phyloP scores from a whole-genome alignment of 495 filamentous ascomycete genomes.

The Evernia prunastri region DNA sequence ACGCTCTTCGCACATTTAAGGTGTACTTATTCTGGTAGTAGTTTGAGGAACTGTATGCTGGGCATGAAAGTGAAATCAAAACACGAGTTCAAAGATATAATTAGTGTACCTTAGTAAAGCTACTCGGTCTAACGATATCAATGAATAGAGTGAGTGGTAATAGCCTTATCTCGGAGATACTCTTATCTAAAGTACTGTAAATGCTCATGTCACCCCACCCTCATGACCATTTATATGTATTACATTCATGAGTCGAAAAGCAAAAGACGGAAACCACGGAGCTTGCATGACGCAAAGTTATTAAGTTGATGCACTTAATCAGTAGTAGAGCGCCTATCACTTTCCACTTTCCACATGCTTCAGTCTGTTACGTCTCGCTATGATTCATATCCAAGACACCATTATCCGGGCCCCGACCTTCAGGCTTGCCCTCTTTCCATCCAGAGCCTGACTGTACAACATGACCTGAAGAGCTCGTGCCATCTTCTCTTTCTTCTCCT shows the following conservation, averaged over 20 bases:
- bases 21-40: no score
- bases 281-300: neutral
- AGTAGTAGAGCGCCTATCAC: neutral
- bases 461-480: neutral
- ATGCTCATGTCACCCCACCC: no score
- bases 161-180: neutral
- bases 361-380: no score
- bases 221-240: no score
- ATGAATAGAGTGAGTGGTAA: neutral
- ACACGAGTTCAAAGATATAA: no score
- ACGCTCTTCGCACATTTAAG: no score
- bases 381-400: no score
- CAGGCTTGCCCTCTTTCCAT: neutral
- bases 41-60: no score
- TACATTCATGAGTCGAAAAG: no score
- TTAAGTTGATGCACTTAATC: neutral
- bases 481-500: neutral
- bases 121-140: neutral
- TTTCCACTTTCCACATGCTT: no score
- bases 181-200: neutral
- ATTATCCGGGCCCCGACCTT: no score
- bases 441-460: neutral
- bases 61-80: no score
- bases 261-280: neutral
- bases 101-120: neutral